These are phyloP conservation scores for Chiua virens DNA, from an alignment of 768 basidiomycete species.

Conservation along the genomic window DNA sequence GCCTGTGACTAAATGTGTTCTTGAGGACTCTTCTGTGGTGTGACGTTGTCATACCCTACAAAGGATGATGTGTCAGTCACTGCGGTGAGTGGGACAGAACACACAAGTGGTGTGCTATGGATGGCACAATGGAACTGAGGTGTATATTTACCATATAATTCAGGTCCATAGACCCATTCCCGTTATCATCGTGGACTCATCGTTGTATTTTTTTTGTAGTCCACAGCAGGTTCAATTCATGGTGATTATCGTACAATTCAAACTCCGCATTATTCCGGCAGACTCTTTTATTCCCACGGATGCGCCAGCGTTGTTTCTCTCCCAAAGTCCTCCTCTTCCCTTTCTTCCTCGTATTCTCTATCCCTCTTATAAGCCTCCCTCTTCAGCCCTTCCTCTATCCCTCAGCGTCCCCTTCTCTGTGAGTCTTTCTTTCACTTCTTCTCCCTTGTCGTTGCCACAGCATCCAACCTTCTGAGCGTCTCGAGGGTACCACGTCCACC, in stretches of 20 bases:
- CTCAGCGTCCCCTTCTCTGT: slow-evolving; percentile 22
- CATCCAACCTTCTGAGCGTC: slow-evolving; percentile 20
- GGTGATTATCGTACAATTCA: slow-evolving; percentile 30
- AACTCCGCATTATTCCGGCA: slow-evolving; percentile 43
- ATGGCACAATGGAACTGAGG: too few relatives aligned
- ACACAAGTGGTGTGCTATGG: too few relatives aligned
- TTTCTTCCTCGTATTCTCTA: slow-evolving; percentile 31
- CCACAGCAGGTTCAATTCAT: too few relatives aligned
- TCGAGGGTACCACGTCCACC: slow-evolving; percentile 31
- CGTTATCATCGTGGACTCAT: too few relatives aligned
- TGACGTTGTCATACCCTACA: too few relatives aligned
- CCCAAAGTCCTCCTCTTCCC: slow-evolving; percentile 30
- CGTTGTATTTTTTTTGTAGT: too few relatives aligned
- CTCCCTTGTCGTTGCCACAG: slow-evolving; percentile 6
- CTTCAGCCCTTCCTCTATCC: slow-evolving; percentile 16
- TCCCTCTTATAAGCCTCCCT: slow-evolving; percentile 26
- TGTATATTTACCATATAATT: too few relatives aligned
- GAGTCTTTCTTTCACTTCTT: slow-evolving; percentile 9
- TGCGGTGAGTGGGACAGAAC: too few relatives aligned
- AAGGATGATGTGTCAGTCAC: too few relatives aligned
- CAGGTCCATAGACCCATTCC: too few relatives aligned
- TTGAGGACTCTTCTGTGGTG: too few relatives aligned
- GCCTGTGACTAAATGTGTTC: too few relatives aligned
- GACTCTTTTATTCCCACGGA: slow-evolving; percentile 36
- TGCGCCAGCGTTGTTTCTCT: slow-evolving; percentile 46